Base-by-base conservation (phyloP, 192 early-diverging fungal genomes). In the Backusella psychrophila region DNA sequence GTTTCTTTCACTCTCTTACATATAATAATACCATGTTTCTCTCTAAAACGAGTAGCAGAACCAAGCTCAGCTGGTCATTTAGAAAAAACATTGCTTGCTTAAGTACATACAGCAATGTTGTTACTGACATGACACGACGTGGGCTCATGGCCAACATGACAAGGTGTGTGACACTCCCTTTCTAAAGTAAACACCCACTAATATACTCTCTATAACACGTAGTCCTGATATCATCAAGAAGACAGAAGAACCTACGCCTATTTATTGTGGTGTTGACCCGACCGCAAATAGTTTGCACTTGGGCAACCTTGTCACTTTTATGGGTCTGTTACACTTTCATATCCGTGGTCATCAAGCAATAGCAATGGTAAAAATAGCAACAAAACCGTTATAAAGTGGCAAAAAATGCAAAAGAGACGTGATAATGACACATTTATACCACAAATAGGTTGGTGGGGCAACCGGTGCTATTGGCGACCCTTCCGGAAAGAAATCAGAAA, bases 391-490 rank as follows among this genome's bases (percentile, higher is more conserved):
- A 49, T 21, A 11, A 44, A 39, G 9, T 39, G 4, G 15, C 2
- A 44, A 44, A 44, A 39, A 39, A 9, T 39, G 39, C 33, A 33
- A 33, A 3, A 33, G 33, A 39, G 38, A 39, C 38, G 38, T 12
- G 11, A 39, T 39, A 39, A 0, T 36, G 33, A 12, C 8, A n/a
- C 3, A 81, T 71, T 33, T 83, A 42, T 7, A 49, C 12, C 12
- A 44, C 42, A 44, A 44, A 44, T 41, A 91, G 90, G 81, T 91
- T 0, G 96, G 96, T 19, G 95, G 94, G 15, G 97, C 97, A 7
- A 98, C 97, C 0, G 97, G 95, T 0, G 80, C 87, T 15, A 97
- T 99, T 66, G 97, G 97, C 15, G 97, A 99, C 78, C 97, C 97
- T 4, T 94, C 92, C 19, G 97, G 97, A 5, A 90, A 92, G 56